Conservation (phyloP, 495 filamentous ascomycete genomes). For the Tuber calosporum region DNA sequence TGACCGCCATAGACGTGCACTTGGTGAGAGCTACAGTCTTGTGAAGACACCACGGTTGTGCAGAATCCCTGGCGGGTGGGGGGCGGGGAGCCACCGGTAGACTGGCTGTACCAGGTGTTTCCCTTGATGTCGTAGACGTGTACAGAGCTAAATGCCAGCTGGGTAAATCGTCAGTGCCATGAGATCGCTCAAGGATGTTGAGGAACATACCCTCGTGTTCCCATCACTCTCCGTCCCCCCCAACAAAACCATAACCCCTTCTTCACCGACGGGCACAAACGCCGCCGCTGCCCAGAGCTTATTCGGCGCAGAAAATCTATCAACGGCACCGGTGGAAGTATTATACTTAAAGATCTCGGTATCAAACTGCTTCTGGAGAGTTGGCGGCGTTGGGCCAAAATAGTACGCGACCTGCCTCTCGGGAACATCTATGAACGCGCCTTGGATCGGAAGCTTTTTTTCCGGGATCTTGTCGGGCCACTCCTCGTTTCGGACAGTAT, state of each 20-base stretch:
- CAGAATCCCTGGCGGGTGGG: conserved; percentile 60
- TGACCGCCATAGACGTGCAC: conserved; percentile 67
- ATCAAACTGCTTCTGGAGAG: neutral
- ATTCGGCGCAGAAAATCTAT: neutral
- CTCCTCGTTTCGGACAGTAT: neutral
- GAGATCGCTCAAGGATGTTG: neutral
- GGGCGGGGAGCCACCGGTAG: conserved; percentile 55
- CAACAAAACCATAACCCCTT: conserved; percentile 14
- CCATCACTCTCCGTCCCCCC: conserved; percentile 7
- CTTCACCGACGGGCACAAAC: conserved; percentile 6
- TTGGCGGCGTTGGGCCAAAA: neutral
- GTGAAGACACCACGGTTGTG: conserved; percentile 58
- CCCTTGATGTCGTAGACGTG: conserved; percentile 66
- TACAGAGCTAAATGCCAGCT: conserved; percentile 45
- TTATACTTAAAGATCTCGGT: conserved; percentile 15
- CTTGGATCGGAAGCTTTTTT: neutral
- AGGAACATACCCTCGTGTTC: conserved; percentile 1
- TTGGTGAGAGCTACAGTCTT: conserved; percentile 60
- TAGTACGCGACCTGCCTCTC: conserved; percentile 12
- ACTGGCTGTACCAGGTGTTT: conserved; percentile 63
- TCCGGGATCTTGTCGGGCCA: conserved; percentile 2
- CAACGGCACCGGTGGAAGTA: neutral
- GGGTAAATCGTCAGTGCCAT: neutral
- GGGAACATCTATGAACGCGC: conserved; percentile 3
- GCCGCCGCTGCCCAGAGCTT: conserved; percentile 7